Evolutionary conservation across 306 rosid species (phyloP).

Genomic region (Fragaria ananassa): DNA sequence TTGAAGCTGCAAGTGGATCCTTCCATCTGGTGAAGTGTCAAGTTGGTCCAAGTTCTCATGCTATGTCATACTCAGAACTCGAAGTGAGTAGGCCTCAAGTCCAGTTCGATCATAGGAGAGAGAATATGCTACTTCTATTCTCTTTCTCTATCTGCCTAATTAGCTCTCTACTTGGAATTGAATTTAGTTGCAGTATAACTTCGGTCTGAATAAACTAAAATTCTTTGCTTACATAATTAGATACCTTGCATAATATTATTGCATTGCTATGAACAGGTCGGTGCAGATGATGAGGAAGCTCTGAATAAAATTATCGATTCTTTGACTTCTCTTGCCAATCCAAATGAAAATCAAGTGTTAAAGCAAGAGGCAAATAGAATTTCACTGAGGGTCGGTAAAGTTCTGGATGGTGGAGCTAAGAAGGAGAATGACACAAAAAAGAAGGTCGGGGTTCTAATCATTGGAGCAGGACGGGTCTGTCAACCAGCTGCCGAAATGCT

Average conservation of each 20-base stretch:
- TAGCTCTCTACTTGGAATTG: neutral
- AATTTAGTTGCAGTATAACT: neutral
- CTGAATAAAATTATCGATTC: constrained; percentile 78
- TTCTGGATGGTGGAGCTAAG: constrained; percentile 38
- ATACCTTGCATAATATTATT: constrained; percentile 10
- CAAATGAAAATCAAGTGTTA: constrained; percentile 34
- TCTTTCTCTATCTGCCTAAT: neutral
- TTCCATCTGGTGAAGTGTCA: constrained; percentile 75
- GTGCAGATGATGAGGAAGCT: constrained; percentile 64
- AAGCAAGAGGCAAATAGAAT: constrained; percentile 48
- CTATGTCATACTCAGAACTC: constrained; percentile 76
- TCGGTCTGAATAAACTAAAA: neutral
- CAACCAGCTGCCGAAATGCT: constrained; percentile 83
- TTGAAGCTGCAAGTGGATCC: constrained; percentile 88
- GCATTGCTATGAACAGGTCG: constrained; percentile 61
- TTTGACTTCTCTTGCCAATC: constrained; percentile 67
- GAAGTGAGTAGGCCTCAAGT: constrained; percentile 59
- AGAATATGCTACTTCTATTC: neutral
- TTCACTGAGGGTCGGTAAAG: constrained; percentile 63
- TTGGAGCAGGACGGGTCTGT: constrained; percentile 97
- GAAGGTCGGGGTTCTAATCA: constrained; percentile 70
- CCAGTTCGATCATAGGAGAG: constrained; percentile 16
- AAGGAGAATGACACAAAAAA: constrained; percentile 42
- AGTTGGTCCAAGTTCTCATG: constrained; percentile 73
- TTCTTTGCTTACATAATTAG: neutral